Conservation (phyloP, 768 basidiomycete genomes). For the Suillus bovinus region DNA sequence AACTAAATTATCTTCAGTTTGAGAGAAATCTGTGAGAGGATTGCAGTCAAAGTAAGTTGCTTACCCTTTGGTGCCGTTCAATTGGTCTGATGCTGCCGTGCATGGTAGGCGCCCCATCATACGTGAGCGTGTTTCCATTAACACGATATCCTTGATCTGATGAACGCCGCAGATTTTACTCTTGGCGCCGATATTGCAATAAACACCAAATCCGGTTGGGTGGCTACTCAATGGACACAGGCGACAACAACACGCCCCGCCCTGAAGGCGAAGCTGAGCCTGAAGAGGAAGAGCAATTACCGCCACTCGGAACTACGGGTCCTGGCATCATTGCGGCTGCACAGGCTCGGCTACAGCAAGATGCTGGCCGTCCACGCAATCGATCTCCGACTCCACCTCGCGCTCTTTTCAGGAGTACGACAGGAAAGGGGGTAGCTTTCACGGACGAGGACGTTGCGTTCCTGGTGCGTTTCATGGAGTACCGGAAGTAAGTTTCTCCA, state of each 20-base stretch:
- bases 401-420: constrained; percentile 80
- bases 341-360: constrained; percentile 40
- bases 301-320: constrained; percentile 35
- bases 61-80: background rate
- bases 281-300: constrained; percentile 42
- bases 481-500: constrained; percentile 56
- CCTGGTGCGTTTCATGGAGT: constrained; percentile 74
- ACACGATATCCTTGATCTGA: background rate
- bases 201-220: constrained; percentile 91
- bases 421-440: constrained; percentile 88
- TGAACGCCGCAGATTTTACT: constrained; percentile 64
- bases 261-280: constrained; percentile 46
- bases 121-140: constrained; percentile 50
- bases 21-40: constrained; percentile 84
- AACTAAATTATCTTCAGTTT: constrained; percentile 30
- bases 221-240: constrained; percentile 76
- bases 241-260: constrained; percentile 46
- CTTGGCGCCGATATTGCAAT: constrained; percentile 90
- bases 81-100: constrained; percentile 9
- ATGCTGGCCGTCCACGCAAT: constrained; percentile 43
- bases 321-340: constrained; percentile 48
- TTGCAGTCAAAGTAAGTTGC: constrained; percentile 71
- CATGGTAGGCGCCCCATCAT: constrained; percentile 76
- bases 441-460: constrained; percentile 82
- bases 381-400: constrained; percentile 82